Evolutionary conservation across 495 filamentous ascomycete species (phyloP).

Genomic region (Arthonia radiata): DNA sequence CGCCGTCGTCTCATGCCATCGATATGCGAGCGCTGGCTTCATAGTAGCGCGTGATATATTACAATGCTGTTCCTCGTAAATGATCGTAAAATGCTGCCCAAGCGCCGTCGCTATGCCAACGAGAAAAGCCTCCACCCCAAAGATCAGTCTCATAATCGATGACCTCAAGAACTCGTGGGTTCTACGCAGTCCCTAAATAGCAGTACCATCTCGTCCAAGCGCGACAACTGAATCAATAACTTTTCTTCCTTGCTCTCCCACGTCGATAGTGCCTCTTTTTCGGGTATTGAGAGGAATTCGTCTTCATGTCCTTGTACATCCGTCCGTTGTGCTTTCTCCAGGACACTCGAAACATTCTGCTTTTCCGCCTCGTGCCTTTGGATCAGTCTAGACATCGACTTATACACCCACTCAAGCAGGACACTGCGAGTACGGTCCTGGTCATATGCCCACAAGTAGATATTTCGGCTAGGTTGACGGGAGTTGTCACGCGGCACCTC

Average conservation of each 20-base stretch:
- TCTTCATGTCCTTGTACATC: conserved; percentile 68
- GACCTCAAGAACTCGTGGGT: no score
- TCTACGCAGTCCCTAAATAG: conserved; percentile 71
- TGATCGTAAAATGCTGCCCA: no score
- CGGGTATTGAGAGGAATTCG: conserved; percentile 39
- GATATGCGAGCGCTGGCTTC: no score
- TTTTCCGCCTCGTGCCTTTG: conserved; percentile 53
- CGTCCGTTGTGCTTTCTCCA: conserved; percentile 52
- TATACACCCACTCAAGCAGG: conserved; percentile 55
- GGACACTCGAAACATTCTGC: conserved; percentile 33
- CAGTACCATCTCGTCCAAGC: conserved; percentile 65
- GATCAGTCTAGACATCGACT: conserved; percentile 63
- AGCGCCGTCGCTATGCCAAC: no score
- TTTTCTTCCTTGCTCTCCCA: conserved; percentile 52
- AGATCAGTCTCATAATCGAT: no score
- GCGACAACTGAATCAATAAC: conserved; percentile 46
- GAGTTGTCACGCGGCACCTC: conserved; percentile 71
- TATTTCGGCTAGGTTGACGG: conserved; percentile 48
- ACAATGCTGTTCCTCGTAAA: no score
- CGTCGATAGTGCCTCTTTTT: conserved; percentile 36
- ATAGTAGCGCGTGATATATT: no score
- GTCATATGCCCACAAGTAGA: conserved; percentile 84
- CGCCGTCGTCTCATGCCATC: no score
- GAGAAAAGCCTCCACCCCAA: no score
- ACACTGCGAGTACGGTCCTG: conserved; percentile 35